These are phyloP conservation scores for Solanum ossicruentum DNA, from an alignment of 257 asterid species.

Conservation along the genomic window DNA sequence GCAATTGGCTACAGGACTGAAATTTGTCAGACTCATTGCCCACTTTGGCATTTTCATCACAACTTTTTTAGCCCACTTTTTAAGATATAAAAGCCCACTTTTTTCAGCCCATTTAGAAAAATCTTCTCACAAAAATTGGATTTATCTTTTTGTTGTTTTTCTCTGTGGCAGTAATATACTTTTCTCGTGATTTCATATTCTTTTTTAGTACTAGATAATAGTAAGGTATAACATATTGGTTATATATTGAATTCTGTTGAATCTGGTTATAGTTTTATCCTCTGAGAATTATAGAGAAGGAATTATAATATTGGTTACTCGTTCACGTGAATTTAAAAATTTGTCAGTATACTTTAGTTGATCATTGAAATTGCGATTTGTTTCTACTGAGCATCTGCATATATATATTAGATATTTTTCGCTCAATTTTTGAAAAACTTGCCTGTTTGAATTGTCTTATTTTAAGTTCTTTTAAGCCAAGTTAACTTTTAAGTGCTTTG, in stretches of 20 bases:
- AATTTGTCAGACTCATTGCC: background rate
- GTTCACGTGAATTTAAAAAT: background rate
- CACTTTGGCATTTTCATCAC: background rate
- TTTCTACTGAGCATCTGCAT: background rate
- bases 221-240: background rate
- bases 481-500: too few relatives aligned
- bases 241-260: background rate
- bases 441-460: too few relatives aligned
- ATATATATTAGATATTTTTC: background rate
- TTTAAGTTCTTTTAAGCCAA: too few relatives aligned
- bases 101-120: background rate
- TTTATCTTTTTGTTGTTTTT: background rate
- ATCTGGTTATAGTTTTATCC: background rate
- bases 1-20: background rate
- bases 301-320: background rate
- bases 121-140: background rate
- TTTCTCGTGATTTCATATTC: background rate
- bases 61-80: background rate
- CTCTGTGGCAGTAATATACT: background rate
- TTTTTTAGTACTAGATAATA: background rate
- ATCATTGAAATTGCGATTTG: background rate
- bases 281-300: background rate
- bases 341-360: background rate
- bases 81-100: background rate
- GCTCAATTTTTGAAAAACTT: background rate